These are phyloP conservation scores for Symbiodinium pilosum DNA, from an alignment of 73 alveolate species.

Conservation along the genomic window DNA sequence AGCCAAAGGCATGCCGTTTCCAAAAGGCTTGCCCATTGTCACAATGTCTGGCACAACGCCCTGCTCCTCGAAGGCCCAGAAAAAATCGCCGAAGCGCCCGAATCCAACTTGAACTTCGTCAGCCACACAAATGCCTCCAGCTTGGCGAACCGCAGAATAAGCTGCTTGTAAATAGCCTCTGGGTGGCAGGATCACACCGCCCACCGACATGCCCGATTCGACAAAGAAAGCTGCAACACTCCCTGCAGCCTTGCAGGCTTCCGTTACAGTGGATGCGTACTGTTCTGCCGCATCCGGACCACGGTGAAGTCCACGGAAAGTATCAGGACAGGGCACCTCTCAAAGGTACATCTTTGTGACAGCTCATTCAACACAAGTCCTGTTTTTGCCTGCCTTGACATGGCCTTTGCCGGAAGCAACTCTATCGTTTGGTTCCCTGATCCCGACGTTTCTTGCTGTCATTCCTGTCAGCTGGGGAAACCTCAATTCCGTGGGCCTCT, in stretches of 20 bases:
- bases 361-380: too few species aligned
- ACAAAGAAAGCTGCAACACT: conserved; percentile 40
- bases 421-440: too few species aligned
- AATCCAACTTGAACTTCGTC: conserved; percentile 95
- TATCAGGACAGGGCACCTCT: conserved; percentile 70
- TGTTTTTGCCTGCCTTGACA: too few species aligned
- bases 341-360: too few species aligned
- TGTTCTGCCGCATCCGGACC: conserved; percentile 24
- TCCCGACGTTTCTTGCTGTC: too few species aligned
- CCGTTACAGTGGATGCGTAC: conserved; percentile 36
- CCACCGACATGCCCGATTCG: conserved; percentile 58
- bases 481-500: too few species aligned
- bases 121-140: conserved; percentile 94
- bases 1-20: conserved; percentile 95
- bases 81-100: conserved; percentile 95
- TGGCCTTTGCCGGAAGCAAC: too few species aligned
- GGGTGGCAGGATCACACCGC: conserved; percentile 50
- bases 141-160: conserved; percentile 18
- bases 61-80: conserved; percentile 94
- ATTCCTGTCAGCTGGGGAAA: too few species aligned
- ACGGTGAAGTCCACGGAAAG: conserved; percentile 64
- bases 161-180: conserved; percentile 55
- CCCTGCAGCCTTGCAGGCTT: not conserved
- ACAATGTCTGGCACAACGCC: conserved; percentile 92
- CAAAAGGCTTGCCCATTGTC: conserved; percentile 95